Evolutionary conservation across 257 asterid genomes (phyloP), one percentile per base, ranked within the genome.

Genomic region (Cordia subcordata): DNA sequence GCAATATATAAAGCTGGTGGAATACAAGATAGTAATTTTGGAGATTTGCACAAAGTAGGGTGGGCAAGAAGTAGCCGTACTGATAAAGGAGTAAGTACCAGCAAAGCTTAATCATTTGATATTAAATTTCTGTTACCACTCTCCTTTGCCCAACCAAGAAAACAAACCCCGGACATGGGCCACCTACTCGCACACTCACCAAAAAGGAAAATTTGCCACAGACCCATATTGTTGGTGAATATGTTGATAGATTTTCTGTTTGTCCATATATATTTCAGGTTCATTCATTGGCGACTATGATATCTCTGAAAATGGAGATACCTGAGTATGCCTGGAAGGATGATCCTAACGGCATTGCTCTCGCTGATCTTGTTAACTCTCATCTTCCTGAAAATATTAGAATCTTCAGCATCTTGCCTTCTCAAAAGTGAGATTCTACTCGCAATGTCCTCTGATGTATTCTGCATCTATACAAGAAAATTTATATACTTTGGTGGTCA

Each of bases 31-130:
- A 88, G 95, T 73, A 92, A 92, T 73, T 92, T 54, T 54, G 99
- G 97, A 55, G 75, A 88, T 73, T 79, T 92, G 82, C 74, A 82
- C 59, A 92, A 89, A 71, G 79, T 88, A 52, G 84, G 90, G 49
- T 86, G 97, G 99, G 99, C 77, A 20, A 88, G 97, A 81, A 92
- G 99, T 80, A 92, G 99, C 69, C 83, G 97, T 68, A 92, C 96
- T 14, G 97, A 92, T 74, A 92, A 88, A 79, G 97, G 99, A 80
- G 99, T 92, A 78, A 75, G 80, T 64, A 68, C 53, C 12, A 42
- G n/a, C 47, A 8, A 42, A 49, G 44, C 50, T 60, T 52, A 47
- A 63, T 49, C 66, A 42, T 61, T 39, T 14, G 22, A 15, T 37
- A 15, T 21, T 16, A 47, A 46, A 13, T 55, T 11, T 74, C 27